These are phyloP conservation scores for Ilex asprella DNA, from an alignment of 257 asterid species.

Conservation along the genomic window DNA sequence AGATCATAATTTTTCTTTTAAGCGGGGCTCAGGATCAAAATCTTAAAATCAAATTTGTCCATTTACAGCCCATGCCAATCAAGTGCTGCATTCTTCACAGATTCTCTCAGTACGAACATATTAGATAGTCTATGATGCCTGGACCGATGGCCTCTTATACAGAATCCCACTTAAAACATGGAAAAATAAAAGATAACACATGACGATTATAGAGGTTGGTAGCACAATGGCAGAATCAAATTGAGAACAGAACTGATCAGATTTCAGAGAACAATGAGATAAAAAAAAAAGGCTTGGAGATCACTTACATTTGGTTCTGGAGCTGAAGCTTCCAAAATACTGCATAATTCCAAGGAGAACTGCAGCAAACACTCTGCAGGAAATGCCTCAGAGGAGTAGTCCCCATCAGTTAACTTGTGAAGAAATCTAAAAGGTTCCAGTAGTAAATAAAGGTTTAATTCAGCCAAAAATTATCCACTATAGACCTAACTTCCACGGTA, in stretches of 20 bases:
- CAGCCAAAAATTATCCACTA: conserved; percentile 11
- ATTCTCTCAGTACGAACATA: background rate
- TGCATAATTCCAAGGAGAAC: conserved; percentile 89
- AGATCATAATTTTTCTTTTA: too few relatives aligned
- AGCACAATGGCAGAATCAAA: background rate
- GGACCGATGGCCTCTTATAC: background rate
- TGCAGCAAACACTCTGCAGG: conserved; percentile 67
- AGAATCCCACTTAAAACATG: background rate
- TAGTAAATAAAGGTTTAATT: conserved; percentile 22
- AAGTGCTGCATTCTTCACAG: too few relatives aligned
- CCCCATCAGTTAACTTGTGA: conserved; percentile 44
- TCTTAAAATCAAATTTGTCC: too few relatives aligned
- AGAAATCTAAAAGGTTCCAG: conserved; percentile 23
- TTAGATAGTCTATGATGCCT: background rate
- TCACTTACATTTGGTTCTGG: conserved; percentile 56
- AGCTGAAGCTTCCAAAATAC: conserved; percentile 81
- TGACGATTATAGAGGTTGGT: background rate
- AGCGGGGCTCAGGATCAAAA: too few relatives aligned
- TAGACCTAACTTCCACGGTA: conserved; percentile 55
- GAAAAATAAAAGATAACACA: too few relatives aligned
- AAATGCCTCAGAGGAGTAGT: conserved; percentile 58
- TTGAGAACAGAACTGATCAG: too few relatives aligned
- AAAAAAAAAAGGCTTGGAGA: conserved; percentile 1
- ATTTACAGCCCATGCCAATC: too few relatives aligned
- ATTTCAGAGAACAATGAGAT: background rate